Evolutionary conservation across 2,329 filamentous ascomycete genomes (phyloP).

Genomic region (Aspergillus sp.): DNA sequence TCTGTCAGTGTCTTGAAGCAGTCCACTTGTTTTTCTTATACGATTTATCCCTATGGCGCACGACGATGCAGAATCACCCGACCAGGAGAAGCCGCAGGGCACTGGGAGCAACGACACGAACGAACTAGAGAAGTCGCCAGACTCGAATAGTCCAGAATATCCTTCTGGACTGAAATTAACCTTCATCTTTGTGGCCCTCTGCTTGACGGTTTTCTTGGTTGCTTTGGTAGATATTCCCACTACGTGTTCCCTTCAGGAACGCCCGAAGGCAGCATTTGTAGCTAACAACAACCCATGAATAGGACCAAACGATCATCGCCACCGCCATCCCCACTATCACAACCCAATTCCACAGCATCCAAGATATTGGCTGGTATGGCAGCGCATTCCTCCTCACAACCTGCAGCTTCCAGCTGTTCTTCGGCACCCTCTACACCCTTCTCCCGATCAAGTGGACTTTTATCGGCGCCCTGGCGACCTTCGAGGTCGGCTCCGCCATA

Average conservation of each 20-base stretch:
- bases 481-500: slow-evolving; percentile 35
- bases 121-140: neutral
- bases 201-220: slow-evolving; percentile 5
- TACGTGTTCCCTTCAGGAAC: neutral
- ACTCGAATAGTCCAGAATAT: neutral
- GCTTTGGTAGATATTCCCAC: neutral
- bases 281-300: neutral
- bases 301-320: slow-evolving; percentile 33
- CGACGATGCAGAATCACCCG: no score
- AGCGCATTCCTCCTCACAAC: slow-evolving; percentile 37
- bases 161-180: neutral
- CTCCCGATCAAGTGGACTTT: slow-evolving; percentile 38
- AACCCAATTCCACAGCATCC: slow-evolving; percentile 35
- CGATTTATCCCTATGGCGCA: no score
- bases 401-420: slow-evolving; percentile 37
- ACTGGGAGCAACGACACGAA: no score
- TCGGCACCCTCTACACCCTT: slow-evolving; percentile 38
- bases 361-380: slow-evolving; percentile 46
- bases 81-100: no score
- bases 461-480: slow-evolving; percentile 32
- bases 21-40: no score
- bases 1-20: no score
- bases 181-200: slow-evolving; percentile 2
- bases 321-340: slow-evolving; percentile 44
- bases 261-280: neutral